A percentile compares a stretch with the other conserved stretches of the same genome.
Conservation (phyloP, 495 filamentous ascomycete species). For the Pseudomonodictys pantanalensis region DNA sequence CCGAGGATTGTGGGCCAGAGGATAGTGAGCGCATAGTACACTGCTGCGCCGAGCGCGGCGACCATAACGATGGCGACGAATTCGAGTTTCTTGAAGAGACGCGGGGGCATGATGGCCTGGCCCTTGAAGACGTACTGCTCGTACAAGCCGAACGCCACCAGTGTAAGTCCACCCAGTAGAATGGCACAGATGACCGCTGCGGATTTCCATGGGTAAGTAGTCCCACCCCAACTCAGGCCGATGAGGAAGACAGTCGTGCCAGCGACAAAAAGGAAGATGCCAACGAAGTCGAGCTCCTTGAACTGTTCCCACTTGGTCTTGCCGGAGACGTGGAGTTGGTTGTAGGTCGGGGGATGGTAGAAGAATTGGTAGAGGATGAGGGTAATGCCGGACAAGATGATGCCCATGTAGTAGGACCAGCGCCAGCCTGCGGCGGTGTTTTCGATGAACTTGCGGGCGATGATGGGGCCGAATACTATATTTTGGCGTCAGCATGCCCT, state of each 20-base stretch:
- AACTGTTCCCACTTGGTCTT: constrained; percentile 36
- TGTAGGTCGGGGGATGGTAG: constrained; percentile 38
- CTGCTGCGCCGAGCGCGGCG: constrained; percentile 35
- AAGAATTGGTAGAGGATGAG: constrained; percentile 35
- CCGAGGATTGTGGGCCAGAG: constrained; percentile 36
- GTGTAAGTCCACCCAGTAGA: constrained; percentile 43
- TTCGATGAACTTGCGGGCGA: constrained; percentile 33
- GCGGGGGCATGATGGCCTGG: constrained; percentile 38
- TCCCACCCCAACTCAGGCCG: constrained; percentile 48
- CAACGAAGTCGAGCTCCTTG: constrained; percentile 42
- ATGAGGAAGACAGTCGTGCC: constrained; percentile 42
- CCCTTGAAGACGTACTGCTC: constrained; percentile 35
- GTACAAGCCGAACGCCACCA: constrained; percentile 48
- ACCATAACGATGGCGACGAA: constrained; percentile 37
- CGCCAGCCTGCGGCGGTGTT: constrained; percentile 44
- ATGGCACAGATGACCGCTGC: constrained; percentile 48
- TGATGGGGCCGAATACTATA: constrained; percentile 37
- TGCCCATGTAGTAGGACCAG: constrained; percentile 76
- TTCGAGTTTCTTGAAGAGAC: constrained; percentile 39
- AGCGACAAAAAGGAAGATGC: constrained; percentile 37
- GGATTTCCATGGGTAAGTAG: constrained; percentile 50
- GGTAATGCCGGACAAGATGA: constrained; percentile 49
- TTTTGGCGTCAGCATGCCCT: neutral
- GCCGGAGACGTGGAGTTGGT: constrained; percentile 35
- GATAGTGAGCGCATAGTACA: constrained; percentile 42